Base-by-base conservation (phyloP, 371 early-diverging fungal genomes). In the Mortierella sp. region DNA sequence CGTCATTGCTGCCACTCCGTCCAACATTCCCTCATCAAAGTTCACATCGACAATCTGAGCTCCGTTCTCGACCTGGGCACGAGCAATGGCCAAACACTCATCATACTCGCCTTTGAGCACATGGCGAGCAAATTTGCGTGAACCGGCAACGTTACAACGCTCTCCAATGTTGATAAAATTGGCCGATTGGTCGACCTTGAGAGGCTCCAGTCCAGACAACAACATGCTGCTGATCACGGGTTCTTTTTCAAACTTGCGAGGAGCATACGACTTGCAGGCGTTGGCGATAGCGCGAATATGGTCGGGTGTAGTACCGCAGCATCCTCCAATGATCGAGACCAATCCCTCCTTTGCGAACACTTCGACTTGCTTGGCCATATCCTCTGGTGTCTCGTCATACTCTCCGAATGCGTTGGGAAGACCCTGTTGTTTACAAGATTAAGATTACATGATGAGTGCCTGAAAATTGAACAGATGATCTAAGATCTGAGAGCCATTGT, bases 131-230 rank as follows among this genome's bases (percentile, higher is more conserved):
- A 97, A 97, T 70, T 96, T 93, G 60, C 94, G 90, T 12, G 97
- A 97, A 9, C 97, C 97, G 26, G 97, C 95, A 2, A 97, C 97
- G 87, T 97, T 97, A 85, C 97, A 97, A 64, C 97, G 92, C 84
- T 97, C 97, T 75, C 97, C 97, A 52, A 97, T 91, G 87, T 97
- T 97, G 71, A 97, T 90, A 86, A 96, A 97, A 78, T 94, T 94
- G 68, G 94, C 93, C 20, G 73, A 88, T 64, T 92, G 87, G 71
- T 95, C 92, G 64, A 96, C 93, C 54, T 88, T 86, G 64, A 94
- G 84, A 10, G 92, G 89, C 83, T 97, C 97, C 22, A 97, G 87
- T 52, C 97, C 97, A 35, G 96, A 94, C 43, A 97, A 87, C 32
- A 93, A 64, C 89, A 97, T 89, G 72, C 88, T 88, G 66, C 90